Percentiles rank a stretch among this genome's conserved stretches.
Evolutionary conservation across 345 rosid species (phyloP).

Genomic region (Capsella bursapastoris): DNA sequence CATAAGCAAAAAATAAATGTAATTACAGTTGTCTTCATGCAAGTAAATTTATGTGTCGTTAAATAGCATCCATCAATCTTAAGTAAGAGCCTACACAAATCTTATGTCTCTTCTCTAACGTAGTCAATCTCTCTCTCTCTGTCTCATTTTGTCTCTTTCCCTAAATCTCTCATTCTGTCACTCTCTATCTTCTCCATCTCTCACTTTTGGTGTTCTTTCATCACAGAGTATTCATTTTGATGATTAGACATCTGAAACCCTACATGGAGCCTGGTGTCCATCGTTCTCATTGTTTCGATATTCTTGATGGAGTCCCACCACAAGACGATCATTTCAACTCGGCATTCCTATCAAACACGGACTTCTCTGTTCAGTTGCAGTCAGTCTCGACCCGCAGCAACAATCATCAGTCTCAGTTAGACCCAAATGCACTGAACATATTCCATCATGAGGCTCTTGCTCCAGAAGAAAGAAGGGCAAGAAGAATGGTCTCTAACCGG

Average conservation of each 20-base stretch:
- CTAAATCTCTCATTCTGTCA: neutral
- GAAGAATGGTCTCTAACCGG: slow-evolving; percentile 75
- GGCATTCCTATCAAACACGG: slow-evolving; percentile 32
- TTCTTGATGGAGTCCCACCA: slow-evolving; percentile 38
- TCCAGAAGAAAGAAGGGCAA: slow-evolving; percentile 59
- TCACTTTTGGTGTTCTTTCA: slow-evolving; percentile 13
- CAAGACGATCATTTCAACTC: slow-evolving; percentile 50
- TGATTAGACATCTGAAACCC: slow-evolving; percentile 21
- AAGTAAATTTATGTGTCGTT: slow-evolving; percentile 35
- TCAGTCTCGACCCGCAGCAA: slow-evolving; percentile 37
- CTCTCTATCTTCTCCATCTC: slow-evolving; percentile 5
- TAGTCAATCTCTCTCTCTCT: neutral
- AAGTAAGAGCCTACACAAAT: slow-evolving; percentile 21
- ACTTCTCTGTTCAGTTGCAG: slow-evolving; percentile 42
- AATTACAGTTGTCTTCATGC: slow-evolving; percentile 35
- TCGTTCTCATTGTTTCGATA: slow-evolving; percentile 43
- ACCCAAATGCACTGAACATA: slow-evolving; percentile 39
- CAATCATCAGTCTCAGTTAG: slow-evolving; percentile 35
- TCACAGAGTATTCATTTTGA: slow-evolving; percentile 13
- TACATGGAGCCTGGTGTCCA: slow-evolving; percentile 33
- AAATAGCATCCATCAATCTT: slow-evolving; percentile 23
- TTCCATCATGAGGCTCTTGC: slow-evolving; percentile 10
- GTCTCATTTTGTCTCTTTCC: neutral
- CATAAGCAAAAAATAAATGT: neutral
- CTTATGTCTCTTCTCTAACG: neutral